Percentiles rank a stretch among this genome's conserved stretches.
These are phyloP conservation scores for Penicillium sp. DNA, from an alignment of 2,329 filamentous ascomycete genomes.

Conservation along the genomic window DNA sequence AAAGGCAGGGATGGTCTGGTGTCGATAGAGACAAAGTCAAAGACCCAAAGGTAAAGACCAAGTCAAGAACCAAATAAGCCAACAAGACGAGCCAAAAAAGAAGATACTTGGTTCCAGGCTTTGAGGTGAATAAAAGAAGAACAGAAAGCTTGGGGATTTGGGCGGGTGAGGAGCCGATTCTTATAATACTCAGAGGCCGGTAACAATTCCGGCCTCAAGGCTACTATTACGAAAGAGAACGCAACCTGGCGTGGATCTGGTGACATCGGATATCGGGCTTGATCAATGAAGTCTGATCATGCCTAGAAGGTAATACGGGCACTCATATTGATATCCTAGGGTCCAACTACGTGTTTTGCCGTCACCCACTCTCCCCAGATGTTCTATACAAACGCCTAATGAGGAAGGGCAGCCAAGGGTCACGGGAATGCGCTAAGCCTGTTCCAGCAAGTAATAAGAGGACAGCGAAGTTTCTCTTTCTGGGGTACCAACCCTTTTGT, in stretches of 20 bases:
- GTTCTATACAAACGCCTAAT: slow-evolving; percentile 30
- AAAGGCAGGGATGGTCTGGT: slow-evolving; percentile 4
- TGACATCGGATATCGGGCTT: slow-evolving; percentile 17
- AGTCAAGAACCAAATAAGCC: slow-evolving; percentile 15
- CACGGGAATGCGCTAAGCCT: slow-evolving; percentile 32
- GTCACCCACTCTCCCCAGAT: slow-evolving; percentile 14
- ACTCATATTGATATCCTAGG: neutral
- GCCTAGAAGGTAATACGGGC: neutral
- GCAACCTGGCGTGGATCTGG: slow-evolving; percentile 26
- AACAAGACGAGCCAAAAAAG: slow-evolving; percentile 20
- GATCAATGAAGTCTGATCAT: slow-evolving; percentile 5
- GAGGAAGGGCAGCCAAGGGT: slow-evolving; percentile 26
- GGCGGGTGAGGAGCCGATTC: slow-evolving; percentile 34
- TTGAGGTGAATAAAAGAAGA: slow-evolving; percentile 17
- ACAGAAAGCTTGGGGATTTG: slow-evolving; percentile 18
- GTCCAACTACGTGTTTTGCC: slow-evolving; percentile 8
- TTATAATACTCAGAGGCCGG: slow-evolving; percentile 48
- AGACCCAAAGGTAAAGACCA: slow-evolving; percentile 14
- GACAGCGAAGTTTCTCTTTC: neutral
- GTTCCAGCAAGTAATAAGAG: slow-evolving; percentile 13
- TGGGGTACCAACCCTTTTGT: neutral
- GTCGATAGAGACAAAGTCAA: slow-evolving; percentile 6
- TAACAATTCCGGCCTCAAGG: slow-evolving; percentile 47
- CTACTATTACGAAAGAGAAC: slow-evolving; percentile 40
- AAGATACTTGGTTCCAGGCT: slow-evolving; percentile 2